phyloP scores from a whole-genome alignment of 192 early-diverging fungal species.

The Geosiphon pyriformis region DNA sequence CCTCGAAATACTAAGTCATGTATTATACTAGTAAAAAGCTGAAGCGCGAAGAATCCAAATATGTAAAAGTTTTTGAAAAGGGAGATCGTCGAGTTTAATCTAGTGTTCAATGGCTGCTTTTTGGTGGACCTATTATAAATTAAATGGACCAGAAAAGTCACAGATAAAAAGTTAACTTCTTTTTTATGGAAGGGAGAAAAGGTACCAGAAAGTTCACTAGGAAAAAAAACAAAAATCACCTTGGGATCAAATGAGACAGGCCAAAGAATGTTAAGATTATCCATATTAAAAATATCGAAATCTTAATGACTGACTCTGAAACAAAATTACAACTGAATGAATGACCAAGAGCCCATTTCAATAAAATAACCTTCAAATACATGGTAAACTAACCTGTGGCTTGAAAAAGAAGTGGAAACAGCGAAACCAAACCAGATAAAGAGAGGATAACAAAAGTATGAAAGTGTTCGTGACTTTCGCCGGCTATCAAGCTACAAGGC shows the following conservation, averaged over 20 bases:
- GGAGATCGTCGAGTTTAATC: slow-evolving; percentile 21
- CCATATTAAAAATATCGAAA: slow-evolving; percentile 38
- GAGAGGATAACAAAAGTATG: slow-evolving; percentile 59
- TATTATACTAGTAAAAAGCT: slow-evolving; percentile 49
- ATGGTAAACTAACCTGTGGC: slow-evolving; percentile 45
- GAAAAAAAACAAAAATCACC: slow-evolving; percentile 7
- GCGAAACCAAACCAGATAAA: slow-evolving; percentile 53
- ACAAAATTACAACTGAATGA: slow-evolving; percentile 2
- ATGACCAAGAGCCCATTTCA: background rate
- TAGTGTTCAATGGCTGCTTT: background rate
- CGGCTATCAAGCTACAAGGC: slow-evolving; percentile 44
- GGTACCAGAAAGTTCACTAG: background rate
- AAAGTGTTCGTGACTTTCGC: slow-evolving; percentile 40
- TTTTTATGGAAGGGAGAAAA: background rate
- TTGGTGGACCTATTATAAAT: background rate
- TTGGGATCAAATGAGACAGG: slow-evolving; percentile 31
- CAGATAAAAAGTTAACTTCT: background rate
- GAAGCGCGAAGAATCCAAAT: slow-evolving; percentile 45
- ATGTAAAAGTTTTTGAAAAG: slow-evolving; percentile 53
- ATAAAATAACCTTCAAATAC: background rate
- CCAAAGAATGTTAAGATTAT: slow-evolving; percentile 35
- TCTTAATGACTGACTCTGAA: slow-evolving; percentile 44
- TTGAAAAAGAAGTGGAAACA: slow-evolving; percentile 69
- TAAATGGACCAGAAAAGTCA: slow-evolving; percentile 10
- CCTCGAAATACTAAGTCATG: slow-evolving; percentile 49